Evolutionary conservation across 805 yeast species (phyloP).

Genomic region (Kluyveromyces wickerhamii): DNA sequence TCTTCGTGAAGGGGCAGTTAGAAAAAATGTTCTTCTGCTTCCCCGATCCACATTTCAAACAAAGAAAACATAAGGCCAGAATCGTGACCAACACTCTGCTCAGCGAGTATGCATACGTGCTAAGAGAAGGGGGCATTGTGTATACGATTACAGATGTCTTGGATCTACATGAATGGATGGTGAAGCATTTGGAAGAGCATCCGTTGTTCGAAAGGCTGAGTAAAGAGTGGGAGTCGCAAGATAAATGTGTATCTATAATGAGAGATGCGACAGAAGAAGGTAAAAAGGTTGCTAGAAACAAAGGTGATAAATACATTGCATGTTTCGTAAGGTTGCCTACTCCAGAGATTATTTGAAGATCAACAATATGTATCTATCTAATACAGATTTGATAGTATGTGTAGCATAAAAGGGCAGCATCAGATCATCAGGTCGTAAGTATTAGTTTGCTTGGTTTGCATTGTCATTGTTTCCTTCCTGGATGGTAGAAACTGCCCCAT

Average conservation of each 20-base stretch:
- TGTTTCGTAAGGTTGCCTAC: slow-evolving; percentile 71
- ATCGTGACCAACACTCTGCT: slow-evolving; percentile 84
- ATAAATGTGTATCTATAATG: slow-evolving; percentile 82
- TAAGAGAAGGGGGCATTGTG: slow-evolving; percentile 77
- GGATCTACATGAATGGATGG: slow-evolving; percentile 96
- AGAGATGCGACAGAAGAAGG: slow-evolving; percentile 95
- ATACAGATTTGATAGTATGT: too few relatives aligned
- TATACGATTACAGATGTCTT: slow-evolving; percentile 95
- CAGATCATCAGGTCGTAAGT: too few relatives aligned
- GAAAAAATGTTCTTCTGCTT: slow-evolving; percentile 94
- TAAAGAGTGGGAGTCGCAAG: slow-evolving; percentile 71
- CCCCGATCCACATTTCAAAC: slow-evolving; percentile 99
- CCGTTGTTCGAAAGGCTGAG: slow-evolving; percentile 80
- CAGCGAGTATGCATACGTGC: slow-evolving; percentile 85
- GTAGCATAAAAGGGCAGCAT: too few relatives aligned
- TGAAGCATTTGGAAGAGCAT: slow-evolving; percentile 78
- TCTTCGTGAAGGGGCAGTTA: slow-evolving; percentile 74
- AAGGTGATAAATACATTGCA: slow-evolving; percentile 81
- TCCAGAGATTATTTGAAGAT: slow-evolving; percentile 31
- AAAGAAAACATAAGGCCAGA: slow-evolving; percentile 94
- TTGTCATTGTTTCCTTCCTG: not conserved
- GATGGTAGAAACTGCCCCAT: slow-evolving; percentile 13
- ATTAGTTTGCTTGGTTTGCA: not conserved
- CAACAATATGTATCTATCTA: too few relatives aligned
- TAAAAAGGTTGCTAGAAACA: slow-evolving; percentile 86